Conservation (phyloP, 1,139 yeast genomes). For the Kluyveromyces sp. region DNA sequence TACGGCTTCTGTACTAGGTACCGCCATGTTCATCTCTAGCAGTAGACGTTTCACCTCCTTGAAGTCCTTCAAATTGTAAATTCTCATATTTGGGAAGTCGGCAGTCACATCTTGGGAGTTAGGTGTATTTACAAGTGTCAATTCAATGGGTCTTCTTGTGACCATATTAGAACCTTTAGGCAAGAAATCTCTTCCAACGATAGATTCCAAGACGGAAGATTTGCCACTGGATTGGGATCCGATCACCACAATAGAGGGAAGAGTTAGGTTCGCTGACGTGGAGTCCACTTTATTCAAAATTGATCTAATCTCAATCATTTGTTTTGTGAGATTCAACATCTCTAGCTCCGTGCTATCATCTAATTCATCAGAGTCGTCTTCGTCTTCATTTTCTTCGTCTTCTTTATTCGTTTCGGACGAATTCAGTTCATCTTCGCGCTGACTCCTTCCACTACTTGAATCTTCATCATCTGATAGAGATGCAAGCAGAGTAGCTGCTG, state of each 20-base stretch:
- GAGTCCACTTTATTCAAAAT: slow-evolving; percentile 72
- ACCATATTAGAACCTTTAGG: slow-evolving; percentile 97
- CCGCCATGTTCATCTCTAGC: slow-evolving; percentile 85
- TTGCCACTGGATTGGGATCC: slow-evolving; percentile 98
- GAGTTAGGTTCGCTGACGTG: slow-evolving; percentile 59
- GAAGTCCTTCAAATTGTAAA: slow-evolving; percentile 79
- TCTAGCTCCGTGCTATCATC: slow-evolving; percentile 58
- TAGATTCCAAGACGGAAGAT: slow-evolving; percentile 86
- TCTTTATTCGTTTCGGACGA: slow-evolving; percentile 13
- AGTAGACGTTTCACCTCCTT: slow-evolving; percentile 78
- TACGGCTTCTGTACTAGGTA: slow-evolving; percentile 76
- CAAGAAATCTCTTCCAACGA: slow-evolving; percentile 88
- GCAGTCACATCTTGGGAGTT: slow-evolving; percentile 74
- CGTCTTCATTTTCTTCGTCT: slow-evolving; percentile 34
- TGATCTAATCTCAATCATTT: slow-evolving; percentile 92
- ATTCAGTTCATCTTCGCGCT: slow-evolving; percentile 18
- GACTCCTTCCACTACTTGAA: slow-evolving; percentile 19
- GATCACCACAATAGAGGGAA: slow-evolving; percentile 93
- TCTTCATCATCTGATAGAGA: slow-evolving; percentile 32
- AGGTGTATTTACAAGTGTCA: slow-evolving; percentile 84
- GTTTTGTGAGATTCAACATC: slow-evolving; percentile 81
- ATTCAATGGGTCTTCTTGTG: slow-evolving; percentile 88
- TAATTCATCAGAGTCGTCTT: slow-evolving; percentile 36
- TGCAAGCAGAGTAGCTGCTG: slow-evolving; percentile 36
- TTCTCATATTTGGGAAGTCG: slow-evolving; percentile 85